phyloP scores from a whole-genome alignment of 495 filamentous ascomycete genomes.

The Aspergillus hancockii region DNA sequence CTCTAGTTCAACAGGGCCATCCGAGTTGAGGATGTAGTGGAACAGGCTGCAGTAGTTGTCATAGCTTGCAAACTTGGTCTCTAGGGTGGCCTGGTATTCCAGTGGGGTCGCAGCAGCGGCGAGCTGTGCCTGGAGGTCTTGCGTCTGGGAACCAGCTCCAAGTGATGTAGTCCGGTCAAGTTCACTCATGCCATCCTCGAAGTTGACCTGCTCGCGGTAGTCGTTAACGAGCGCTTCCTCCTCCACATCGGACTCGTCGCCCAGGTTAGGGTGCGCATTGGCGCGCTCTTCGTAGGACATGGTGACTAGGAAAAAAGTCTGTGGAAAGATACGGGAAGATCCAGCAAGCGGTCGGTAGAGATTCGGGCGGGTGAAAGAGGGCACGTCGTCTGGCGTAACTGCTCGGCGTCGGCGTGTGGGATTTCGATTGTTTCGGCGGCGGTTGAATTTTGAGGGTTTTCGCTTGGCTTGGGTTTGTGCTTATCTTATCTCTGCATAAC shows the following conservation, averaged over 20 bases:
- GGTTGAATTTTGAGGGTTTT: constrained; percentile 56
- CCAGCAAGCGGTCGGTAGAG: constrained; percentile 27
- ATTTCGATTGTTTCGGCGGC: constrained; percentile 40
- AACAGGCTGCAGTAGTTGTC: constrained; percentile 99
- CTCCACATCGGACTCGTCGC: constrained; percentile 87
- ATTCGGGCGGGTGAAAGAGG: constrained; percentile 25
- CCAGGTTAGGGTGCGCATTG: constrained; percentile 54
- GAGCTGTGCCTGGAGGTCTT: constrained; percentile 89
- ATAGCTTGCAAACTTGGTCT: constrained; percentile 96
- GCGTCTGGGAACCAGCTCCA: constrained; percentile 50
- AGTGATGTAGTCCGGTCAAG: constrained; percentile 63
- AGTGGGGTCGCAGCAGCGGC: constrained; percentile 88
- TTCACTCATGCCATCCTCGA: constrained; percentile 80
- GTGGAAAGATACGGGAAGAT: constrained; percentile 17
- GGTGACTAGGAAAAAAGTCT: constrained; percentile 25
- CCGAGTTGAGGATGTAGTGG: constrained; percentile 98
- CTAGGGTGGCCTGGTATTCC: constrained; percentile 90
- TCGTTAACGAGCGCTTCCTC: constrained; percentile 93
- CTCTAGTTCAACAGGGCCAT: constrained; percentile 94
- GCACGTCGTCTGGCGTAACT: constrained; percentile 29
- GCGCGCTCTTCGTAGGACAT: constrained; percentile 56
- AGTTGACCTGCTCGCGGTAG: constrained; percentile 92
- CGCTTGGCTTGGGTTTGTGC: constrained; percentile 47
- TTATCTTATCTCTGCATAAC: constrained; percentile 52
- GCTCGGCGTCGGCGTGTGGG: constrained; percentile 47